Evolutionary conservation across 2,329 filamentous ascomycete genomes (phyloP), one percentile per base, ranked within the genome.

Genomic region (Eurotiales sp.): DNA sequence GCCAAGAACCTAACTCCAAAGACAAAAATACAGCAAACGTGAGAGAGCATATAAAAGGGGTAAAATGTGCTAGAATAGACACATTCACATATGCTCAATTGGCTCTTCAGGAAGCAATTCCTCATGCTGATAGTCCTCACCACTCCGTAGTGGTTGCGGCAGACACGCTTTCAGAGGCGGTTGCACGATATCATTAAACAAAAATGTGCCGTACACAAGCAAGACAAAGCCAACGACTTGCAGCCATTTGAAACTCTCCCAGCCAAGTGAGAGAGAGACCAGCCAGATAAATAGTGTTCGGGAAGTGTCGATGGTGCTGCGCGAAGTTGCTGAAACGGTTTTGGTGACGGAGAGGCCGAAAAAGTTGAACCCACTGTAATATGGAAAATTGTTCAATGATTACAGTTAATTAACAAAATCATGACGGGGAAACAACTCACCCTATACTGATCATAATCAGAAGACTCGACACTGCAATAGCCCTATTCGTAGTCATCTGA

Each of bases 381-480:
- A 34, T 3, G 11, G n/a, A n/a, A n/a, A n/a, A n/a, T n/a, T n/a
- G n/a, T n/a, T n/a, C n/a, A n/a, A n/a, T n/a, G n/a, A n/a, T n/a
- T n/a, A n/a, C n/a, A n/a, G n/a, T n/a, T n/a, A n/a, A n/a, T n/a
- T n/a, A n/a, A n/a, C n/a, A n/a, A n/a, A n/a, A n/a, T n/a, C n/a
- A n/a, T n/a, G n/a, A n/a, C n/a, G n/a, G n/a, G n/a, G n/a, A n/a
- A n/a, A n/a, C n/a, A n/a, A 76, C 83, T 66, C 82, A 95, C 87
- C 92, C 92, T 62, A 99, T 99, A 63, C 90, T 95, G 59, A 99
- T 80, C 93, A 99, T 99, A 67, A 97, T 97, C 53, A 95, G 70
- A 7, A 97, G 50, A 58, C 90, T 95, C 19, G 88, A 88, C 3
- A 91, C 61, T 25, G 85, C 81, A 54, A 99, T 84, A 14, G 81